These are phyloP conservation scores for Trichoderma afroharzianum DNA, from an alignment of 2,329 filamentous ascomycete genomes.

Conservation along the genomic window DNA sequence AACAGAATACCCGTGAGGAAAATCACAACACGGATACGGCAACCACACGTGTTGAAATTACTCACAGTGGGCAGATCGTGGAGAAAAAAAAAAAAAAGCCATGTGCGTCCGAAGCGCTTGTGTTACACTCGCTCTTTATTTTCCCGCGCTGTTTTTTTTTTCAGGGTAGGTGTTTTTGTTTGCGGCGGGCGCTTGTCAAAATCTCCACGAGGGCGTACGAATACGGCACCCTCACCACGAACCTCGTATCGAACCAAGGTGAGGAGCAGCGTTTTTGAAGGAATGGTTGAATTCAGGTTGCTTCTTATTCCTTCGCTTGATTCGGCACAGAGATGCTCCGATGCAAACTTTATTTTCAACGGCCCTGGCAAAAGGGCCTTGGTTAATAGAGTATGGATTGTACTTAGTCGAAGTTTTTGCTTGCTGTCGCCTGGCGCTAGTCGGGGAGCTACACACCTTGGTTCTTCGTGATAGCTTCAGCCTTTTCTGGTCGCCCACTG, in stretches of 20 bases:
- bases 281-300: background rate
- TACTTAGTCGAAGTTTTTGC: background rate
- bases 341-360: background rate
- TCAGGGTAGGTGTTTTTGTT: background rate
- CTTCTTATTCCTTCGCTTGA: background rate
- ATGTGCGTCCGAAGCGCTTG: background rate
- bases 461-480: constrained; percentile 1
- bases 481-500: background rate
- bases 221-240: background rate
- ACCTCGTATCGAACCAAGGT: background rate
- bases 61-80: constrained; percentile 4
- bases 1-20: background rate
- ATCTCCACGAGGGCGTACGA: background rate
- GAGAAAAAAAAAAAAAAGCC: background rate
- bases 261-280: background rate
- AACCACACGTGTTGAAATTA: background rate
- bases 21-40: background rate
- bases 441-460: background rate
- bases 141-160: background rate
- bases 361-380: background rate
- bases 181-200: background rate
- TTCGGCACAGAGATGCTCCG: constrained; percentile 11
- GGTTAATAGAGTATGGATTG: background rate
- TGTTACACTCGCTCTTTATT: background rate
- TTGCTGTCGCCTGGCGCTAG: background rate